phyloP scores from a whole-genome alignment of 2,329 filamentous ascomycete species.

The Ceratocystis harringtonii region DNA sequence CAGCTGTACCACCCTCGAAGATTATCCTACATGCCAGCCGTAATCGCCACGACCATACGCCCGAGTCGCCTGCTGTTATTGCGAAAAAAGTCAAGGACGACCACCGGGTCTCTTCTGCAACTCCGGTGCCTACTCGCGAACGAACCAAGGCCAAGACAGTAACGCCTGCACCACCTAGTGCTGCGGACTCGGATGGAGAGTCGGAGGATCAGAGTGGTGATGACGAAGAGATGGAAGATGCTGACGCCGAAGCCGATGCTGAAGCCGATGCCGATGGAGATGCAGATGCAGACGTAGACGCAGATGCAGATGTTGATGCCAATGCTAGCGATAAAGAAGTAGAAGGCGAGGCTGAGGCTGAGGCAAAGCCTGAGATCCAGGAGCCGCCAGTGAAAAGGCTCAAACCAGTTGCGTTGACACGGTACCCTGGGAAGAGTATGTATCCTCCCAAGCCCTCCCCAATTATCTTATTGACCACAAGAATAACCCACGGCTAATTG shows the following conservation, averaged over 20 bases:
- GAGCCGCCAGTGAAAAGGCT: slow-evolving; percentile 12
- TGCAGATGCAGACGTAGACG: neutral
- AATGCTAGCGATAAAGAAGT: neutral
- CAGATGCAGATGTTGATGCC: neutral
- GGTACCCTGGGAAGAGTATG: slow-evolving; percentile 15
- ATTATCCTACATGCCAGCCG: slow-evolving; percentile 55
- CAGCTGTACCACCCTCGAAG: slow-evolving; percentile 25
- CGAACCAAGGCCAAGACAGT: slow-evolving; percentile 11
- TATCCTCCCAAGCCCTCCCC: neutral
- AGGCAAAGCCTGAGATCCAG: neutral
- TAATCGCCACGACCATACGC: slow-evolving; percentile 8
- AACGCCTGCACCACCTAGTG: neutral
- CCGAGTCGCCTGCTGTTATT: slow-evolving; percentile 6
- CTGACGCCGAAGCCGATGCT: neutral
- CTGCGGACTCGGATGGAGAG: slow-evolving; percentile 1
- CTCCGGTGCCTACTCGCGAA: slow-evolving; percentile 9
- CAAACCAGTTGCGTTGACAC: slow-evolving; percentile 11
- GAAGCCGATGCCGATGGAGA: neutral
- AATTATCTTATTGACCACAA: neutral
- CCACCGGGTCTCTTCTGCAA: neutral
- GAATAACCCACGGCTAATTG: neutral
- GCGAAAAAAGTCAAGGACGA: neutral
- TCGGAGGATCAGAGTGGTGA: neutral
- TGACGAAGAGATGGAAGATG: neutral
- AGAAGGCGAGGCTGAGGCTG: neutral